phyloP scores from a whole-genome alignment of 805 yeast genomes.

The Candida easanensis region DNA sequence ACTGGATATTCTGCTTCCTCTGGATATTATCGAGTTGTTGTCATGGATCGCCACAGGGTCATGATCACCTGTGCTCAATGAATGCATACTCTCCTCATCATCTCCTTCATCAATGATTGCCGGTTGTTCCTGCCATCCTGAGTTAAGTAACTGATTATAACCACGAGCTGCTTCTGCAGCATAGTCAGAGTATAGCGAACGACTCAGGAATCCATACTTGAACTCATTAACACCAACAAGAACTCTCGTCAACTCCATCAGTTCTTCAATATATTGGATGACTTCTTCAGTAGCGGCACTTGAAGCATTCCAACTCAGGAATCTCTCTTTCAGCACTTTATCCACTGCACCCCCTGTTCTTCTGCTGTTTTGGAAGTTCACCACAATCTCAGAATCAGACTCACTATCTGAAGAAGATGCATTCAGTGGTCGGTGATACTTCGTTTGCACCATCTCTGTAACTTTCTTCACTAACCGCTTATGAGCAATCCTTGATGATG shows the following conservation, averaged over 20 bases:
- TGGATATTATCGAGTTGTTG: background rate
- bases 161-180: conserved; percentile 40
- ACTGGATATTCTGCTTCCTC: conserved; percentile 17
- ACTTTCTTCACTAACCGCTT: conserved; percentile 43
- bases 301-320: conserved; percentile 51
- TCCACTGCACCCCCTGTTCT: conserved; percentile 7
- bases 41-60: conserved; percentile 12
- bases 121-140: conserved; percentile 1
- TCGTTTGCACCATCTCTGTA: conserved; percentile 33
- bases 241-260: conserved; percentile 38
- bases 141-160: conserved; percentile 20
- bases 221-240: conserved; percentile 49
- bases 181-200: conserved; percentile 43
- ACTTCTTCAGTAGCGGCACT: conserved; percentile 48
- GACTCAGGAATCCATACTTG: conserved; percentile 48
- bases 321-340: conserved; percentile 34
- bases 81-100: conserved; percentile 6
- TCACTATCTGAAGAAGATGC: conserved; percentile 16
- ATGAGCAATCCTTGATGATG: conserved; percentile 48
- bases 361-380: conserved; percentile 12
- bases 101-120: background rate
- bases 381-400: conserved; percentile 24
- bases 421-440: conserved; percentile 17
- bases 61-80: conserved; percentile 8
- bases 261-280: conserved; percentile 47